A percentile compares a stretch with the other conserved stretches of the same genome.
phyloP scores from a whole-genome alignment of 176 grass and related monocot genomes.

The Oryza punctata region DNA sequence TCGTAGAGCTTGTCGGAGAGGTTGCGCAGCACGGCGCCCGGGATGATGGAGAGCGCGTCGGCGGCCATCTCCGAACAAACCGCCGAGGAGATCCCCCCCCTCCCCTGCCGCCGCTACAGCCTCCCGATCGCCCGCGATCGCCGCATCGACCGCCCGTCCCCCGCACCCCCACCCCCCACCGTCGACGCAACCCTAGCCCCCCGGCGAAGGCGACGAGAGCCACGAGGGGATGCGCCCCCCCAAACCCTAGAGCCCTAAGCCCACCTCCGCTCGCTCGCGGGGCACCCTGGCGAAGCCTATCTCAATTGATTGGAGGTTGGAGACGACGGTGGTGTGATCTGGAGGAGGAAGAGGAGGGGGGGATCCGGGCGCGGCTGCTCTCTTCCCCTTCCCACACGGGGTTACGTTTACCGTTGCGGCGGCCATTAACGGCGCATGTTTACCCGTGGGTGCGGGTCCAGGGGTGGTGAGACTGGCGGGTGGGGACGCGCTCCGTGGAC shows the following conservation, averaged over 20 bases:
- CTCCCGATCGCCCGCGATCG: slow-evolving; percentile 57
- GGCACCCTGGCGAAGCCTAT: slow-evolving; percentile 8
- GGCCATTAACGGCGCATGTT: slow-evolving; percentile 56
- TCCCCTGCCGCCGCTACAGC: slow-evolving; percentile 28
- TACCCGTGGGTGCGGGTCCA: slow-evolving; percentile 40
- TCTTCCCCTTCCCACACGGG: slow-evolving; percentile 24
- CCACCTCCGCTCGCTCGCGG: slow-evolving; percentile 22
- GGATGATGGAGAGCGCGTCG: slow-evolving; percentile 78
- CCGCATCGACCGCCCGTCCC: slow-evolving; percentile 44
- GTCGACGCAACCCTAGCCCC: slow-evolving; percentile 41
- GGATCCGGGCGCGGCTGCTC: slow-evolving; percentile 38
- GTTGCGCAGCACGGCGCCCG: slow-evolving; percentile 84
- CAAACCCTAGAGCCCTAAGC: slow-evolving; percentile 37
- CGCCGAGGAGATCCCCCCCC: slow-evolving; percentile 37
- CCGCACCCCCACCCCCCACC: slow-evolving; percentile 28
- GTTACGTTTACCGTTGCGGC: slow-evolving; percentile 65
- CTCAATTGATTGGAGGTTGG: slow-evolving; percentile 42
- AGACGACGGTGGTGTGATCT: slow-evolving; percentile 52
- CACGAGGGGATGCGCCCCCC: slow-evolving; percentile 1
- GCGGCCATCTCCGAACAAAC: slow-evolving; percentile 48
- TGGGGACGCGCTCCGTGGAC: neutral
- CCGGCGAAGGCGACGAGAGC: neutral
- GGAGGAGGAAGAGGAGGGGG: slow-evolving; percentile 34
- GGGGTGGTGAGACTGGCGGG: slow-evolving; percentile 13
- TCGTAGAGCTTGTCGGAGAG: slow-evolving; percentile 98